Conservation (phyloP, 352 stramenopile genomes). For the Phytophthora rubi region DNA sequence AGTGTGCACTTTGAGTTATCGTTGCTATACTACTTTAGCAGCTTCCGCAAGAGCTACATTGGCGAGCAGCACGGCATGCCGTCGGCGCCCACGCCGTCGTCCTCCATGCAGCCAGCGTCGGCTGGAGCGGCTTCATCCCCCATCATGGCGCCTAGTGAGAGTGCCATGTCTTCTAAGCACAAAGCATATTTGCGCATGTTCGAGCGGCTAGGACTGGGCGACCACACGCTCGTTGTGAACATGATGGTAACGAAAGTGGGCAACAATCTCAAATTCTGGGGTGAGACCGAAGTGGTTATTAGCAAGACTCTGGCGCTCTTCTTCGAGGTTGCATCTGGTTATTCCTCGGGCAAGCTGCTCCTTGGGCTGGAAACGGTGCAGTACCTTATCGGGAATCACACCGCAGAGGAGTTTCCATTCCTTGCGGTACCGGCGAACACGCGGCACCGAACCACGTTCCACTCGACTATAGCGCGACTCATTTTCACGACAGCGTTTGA, state of each 20-base stretch:
- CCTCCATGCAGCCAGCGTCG: conserved; percentile 48
- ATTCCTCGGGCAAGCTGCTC: conserved; percentile 97
- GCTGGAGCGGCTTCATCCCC: conserved; percentile 50
- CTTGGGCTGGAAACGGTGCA: conserved; percentile 97
- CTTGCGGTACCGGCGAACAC: conserved; percentile 93
- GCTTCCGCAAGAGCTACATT: conserved; percentile 93
- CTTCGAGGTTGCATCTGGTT: conserved; percentile 97
- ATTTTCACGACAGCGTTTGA: conserved; percentile 96
- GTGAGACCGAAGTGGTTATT: conserved; percentile 95
- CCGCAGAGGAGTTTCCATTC: conserved; percentile 97
- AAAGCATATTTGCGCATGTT: conserved; percentile 98
- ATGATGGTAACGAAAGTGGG: conserved; percentile 99
- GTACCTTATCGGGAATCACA: conserved; percentile 97
- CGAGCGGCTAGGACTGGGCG: conserved; percentile 96
- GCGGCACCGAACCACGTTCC: conserved; percentile 97
- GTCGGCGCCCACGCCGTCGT: conserved; percentile 64
- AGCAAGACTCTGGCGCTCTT: conserved; percentile 96
- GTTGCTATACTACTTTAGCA: conserved; percentile 97
- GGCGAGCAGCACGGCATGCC: conserved; percentile 91
- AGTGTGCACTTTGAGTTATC: conserved; percentile 95
- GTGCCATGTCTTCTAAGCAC: conserved; percentile 90
- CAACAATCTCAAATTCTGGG: conserved; percentile 99
- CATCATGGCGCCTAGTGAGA: conserved; percentile 83
- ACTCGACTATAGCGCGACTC: conserved; percentile 96
- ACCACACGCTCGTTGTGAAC: conserved; percentile 97